These are phyloP conservation scores for Vigna hirtella DNA, from an alignment of 306 rosid genomes.

Conservation along the genomic window DNA sequence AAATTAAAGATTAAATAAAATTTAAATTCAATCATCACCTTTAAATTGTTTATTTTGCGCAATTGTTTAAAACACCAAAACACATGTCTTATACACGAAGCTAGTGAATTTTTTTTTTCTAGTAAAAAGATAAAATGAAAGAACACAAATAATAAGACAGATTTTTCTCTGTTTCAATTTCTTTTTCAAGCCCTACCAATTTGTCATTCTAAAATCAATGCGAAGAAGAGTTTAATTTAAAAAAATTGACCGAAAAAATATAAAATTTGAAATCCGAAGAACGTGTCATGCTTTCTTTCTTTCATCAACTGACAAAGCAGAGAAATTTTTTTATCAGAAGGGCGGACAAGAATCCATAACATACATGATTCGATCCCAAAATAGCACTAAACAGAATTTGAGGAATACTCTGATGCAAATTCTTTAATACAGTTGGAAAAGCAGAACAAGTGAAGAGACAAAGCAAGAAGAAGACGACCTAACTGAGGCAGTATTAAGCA, in stretches of 20 bases:
- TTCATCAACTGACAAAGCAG: not conserved
- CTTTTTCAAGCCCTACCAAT: not conserved
- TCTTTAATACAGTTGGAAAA: not conserved
- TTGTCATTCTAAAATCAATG: not conserved
- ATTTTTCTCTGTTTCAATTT: not conserved
- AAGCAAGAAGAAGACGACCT: not conserved
- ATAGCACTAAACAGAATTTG: not conserved
- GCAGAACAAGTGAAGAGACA: not conserved
- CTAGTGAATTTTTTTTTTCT: too few species aligned
- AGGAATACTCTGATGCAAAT: not conserved
- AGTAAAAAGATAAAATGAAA: too few species aligned
- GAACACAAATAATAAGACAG: not conserved
- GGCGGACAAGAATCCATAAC: not conserved
- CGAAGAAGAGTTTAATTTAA: not conserved
- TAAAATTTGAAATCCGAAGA: not conserved
- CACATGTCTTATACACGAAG: too few species aligned
- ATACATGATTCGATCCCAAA: not conserved
- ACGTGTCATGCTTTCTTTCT: not conserved
- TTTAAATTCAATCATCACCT: too few species aligned
- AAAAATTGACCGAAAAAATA: not conserved
- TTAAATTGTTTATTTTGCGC: too few species aligned
- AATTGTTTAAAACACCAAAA: too few species aligned
- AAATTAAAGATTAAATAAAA: too few species aligned
- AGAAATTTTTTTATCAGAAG: not conserved
- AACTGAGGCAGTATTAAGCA: not conserved